Conservation (phyloP, 2,329 filamentous ascomycete genomes). For the Fusarium sublunatum region DNA sequence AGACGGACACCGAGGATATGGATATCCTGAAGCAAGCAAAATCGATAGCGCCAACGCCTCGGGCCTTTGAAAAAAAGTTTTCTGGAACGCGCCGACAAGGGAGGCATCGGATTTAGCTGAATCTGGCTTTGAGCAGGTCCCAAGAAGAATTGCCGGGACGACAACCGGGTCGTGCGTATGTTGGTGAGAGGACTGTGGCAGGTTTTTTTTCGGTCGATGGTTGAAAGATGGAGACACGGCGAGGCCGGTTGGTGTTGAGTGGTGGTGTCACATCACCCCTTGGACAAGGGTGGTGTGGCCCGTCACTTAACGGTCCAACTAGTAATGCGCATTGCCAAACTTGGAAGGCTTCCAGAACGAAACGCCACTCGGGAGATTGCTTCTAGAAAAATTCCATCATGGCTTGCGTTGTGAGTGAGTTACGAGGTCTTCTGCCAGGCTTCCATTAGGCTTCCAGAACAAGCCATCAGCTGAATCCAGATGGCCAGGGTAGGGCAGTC, state of each 20-base stretch:
- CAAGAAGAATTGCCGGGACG: constrained; percentile 12
- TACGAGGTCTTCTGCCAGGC: constrained; percentile 3
- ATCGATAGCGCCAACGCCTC: constrained; percentile 29
- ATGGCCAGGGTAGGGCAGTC: constrained; percentile 14
- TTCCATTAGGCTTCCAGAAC: constrained; percentile 28
- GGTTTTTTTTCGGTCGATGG: constrained; percentile 24
- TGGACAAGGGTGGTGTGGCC: constrained; percentile 32
- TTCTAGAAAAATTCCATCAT: constrained; percentile 39
- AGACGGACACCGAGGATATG: constrained; percentile 18
- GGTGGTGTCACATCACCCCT: constrained; percentile 37
- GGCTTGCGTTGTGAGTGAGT: neutral
- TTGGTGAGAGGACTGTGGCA: constrained; percentile 32
- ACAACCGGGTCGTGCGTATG: constrained; percentile 18
- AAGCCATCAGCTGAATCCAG: constrained; percentile 7
- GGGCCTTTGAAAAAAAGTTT: constrained; percentile 27
- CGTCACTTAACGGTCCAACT: constrained; percentile 18
- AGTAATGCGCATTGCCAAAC: constrained; percentile 12
- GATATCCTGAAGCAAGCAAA: constrained; percentile 16
- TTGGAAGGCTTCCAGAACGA: constrained; percentile 45
- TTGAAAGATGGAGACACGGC: constrained; percentile 47
- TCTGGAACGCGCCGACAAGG: constrained; percentile 28
- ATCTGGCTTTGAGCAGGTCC: constrained; percentile 10
- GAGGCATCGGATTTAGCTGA: constrained; percentile 23
- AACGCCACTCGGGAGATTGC: constrained; percentile 23
- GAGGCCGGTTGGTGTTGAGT: constrained; percentile 43